Evolutionary conservation across 208 protist species (phyloP), one percentile per base, ranked within the genome.

Genomic region (Crithidia fasciculata): DNA sequence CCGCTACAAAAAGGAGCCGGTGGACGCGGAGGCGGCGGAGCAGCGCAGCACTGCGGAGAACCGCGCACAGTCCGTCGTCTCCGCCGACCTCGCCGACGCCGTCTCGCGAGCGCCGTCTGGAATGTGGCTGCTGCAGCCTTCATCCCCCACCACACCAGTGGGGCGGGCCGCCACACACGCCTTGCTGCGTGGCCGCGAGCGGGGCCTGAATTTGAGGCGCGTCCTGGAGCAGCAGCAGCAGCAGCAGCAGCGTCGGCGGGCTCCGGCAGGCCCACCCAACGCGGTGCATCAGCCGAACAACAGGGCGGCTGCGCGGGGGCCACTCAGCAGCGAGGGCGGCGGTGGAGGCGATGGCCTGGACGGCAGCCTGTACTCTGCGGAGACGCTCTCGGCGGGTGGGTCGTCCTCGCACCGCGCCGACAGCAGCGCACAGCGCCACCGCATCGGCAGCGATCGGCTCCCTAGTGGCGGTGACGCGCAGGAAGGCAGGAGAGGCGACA

Each of bases 191-290:
- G 52, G n/a, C 36, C 68, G 68, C 9, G 61, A 68, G 13, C 55
- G 74, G 36, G 68, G 74, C 8, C 59, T 80, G 15, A 68, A 74
- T 18, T 52, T 74, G 15, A 50, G 66, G 40, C 68, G 67, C 47
- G 61, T 74, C 60, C 61, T 80, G 13, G 68, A 80, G 50, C 61
- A 28, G 28, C 74, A 80, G 50, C 61, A n/a, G n/a, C n/a, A n/a
- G n/a, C n/a, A 74, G n/a, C 74, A 70, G 10, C 67, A 74, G 43
- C 74, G 68, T 16, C 54, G 64, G 44, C 68, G 68, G 10, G 57
- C 57, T 9, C 44, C 68, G 3, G 49, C 49, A 8, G 68, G 19
- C 8, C 36, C 49, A 2, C 8, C 39, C 40, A 28, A 28, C 28
- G 28, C 28, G 28, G 41, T 28, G 43, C 53, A 49, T n/a, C 58